Evolutionary conservation across 768 basidiomycete species (phyloP).

Genomic region (Hemileccinum rubropunctum): DNA sequence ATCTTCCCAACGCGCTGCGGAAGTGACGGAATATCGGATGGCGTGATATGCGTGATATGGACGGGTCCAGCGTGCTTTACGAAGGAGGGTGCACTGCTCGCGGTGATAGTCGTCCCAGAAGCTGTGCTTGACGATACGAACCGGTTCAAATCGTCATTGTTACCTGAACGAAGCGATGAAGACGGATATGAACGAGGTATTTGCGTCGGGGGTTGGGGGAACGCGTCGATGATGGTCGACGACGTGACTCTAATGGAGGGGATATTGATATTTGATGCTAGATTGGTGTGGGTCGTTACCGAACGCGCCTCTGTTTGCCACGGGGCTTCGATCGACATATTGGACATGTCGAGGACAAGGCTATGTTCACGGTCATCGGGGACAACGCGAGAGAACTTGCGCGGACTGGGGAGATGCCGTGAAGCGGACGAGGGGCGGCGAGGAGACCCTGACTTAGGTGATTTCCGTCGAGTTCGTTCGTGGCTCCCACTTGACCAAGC

Average conservation of each 20-base stretch:
- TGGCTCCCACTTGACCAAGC: slow-evolving; percentile 28
- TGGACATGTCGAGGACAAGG: slow-evolving; percentile 39
- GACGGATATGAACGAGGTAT: slow-evolving; percentile 43
- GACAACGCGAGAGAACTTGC: slow-evolving; percentile 38
- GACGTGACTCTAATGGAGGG: slow-evolving; percentile 30
- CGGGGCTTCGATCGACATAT: slow-evolving; percentile 42
- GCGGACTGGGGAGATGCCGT: slow-evolving; percentile 43
- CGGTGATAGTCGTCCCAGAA: slow-evolving; percentile 68
- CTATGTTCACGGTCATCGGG: slow-evolving; percentile 43
- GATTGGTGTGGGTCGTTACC: slow-evolving; percentile 7
- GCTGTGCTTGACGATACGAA: slow-evolving; percentile 89
- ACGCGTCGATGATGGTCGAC: slow-evolving; percentile 25
- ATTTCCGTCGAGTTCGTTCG: slow-evolving; percentile 26
- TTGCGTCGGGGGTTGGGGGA: slow-evolving; percentile 33
- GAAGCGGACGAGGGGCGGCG: slow-evolving; percentile 35
- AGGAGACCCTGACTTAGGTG: slow-evolving; percentile 24
- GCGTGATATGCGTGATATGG: slow-evolving; percentile 78
- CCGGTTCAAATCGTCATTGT: slow-evolving; percentile 76
- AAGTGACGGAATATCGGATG: slow-evolving; percentile 70
- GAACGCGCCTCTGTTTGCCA: slow-evolving; percentile 27
- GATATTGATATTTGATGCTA: slow-evolving; percentile 10
- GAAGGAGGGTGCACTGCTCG: slow-evolving; percentile 75
- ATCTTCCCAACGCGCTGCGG: slow-evolving; percentile 84
- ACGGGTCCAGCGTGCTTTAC: slow-evolving; percentile 80
- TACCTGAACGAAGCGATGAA: slow-evolving; percentile 47